Base-by-base conservation (phyloP, 2,329 filamentous ascomycete species). In the Fusarium sp. region DNA sequence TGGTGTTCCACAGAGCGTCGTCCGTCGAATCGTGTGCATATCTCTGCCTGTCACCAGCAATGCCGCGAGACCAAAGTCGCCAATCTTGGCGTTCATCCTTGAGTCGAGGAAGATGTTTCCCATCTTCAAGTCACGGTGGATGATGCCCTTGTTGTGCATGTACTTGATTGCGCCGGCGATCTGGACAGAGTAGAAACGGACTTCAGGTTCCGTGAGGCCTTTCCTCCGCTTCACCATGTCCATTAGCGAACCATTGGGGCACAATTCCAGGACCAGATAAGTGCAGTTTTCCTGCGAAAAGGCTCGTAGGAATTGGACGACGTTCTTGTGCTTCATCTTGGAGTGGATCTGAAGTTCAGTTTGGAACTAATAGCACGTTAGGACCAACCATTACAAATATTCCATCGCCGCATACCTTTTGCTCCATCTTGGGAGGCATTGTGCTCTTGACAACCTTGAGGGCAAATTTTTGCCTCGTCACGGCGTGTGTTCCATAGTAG, bases 131-230 rank as follows among this genome's bases (percentile, higher is more conserved):
- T 99, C 97, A 59, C 97, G 91, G 83, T 99, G 97, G 59, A 98
- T 98, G 71, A 99, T 97, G 74, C 96, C 97, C 81, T 97, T 94
- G 79, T 92, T 92, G 83, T 99, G 97, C 87, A 99, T 94, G 81
- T 99, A 99, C 84, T 98, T 98, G 84, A 99, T 96, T 40, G 97
- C 97, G 38, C 97, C 97, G 75, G 96, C 95, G 69, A 98, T 95
- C 83, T 99, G 97, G 45, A 99, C 91, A 70, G 97, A 93, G 82
- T 98, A 98, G 78, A 95, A 95, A 74, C 97, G 91, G 58, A 98
- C 95, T 84, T 99, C 97, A 1, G 97, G 95, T 82, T 98, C 93
- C 18, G 95, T 98, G 67, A 99, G 87, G 64, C 93, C 95, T 81
- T 94, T 97, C 77, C 97, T 90, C 79, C 94, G 94, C 85, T 97